Conservation (phyloP, 148 eudicot species). For the Chenopodium quinoa region DNA sequence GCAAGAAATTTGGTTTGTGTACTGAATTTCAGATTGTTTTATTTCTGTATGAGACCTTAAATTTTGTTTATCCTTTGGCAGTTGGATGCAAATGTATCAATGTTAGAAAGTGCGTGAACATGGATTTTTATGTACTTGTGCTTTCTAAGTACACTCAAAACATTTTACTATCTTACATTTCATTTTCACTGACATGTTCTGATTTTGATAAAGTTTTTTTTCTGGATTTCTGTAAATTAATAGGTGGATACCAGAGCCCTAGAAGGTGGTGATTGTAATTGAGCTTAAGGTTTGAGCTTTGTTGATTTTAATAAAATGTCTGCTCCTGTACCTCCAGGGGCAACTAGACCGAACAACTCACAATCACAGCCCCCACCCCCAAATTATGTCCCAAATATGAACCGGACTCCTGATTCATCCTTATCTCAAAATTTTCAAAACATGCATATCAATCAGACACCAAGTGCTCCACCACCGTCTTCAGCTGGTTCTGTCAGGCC, state of each 20-base stretch:
- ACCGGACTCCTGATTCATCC: conserved; percentile 31
- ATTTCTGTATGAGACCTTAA: neutral
- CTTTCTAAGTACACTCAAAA: neutral
- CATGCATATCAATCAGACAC: conserved; percentile 60
- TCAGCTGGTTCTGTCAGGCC: conserved; percentile 46
- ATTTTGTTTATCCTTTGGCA: neutral
- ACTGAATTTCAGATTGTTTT: too few species aligned
- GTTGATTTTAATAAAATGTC: conserved; percentile 45
- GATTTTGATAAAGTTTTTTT: conserved; percentile 14
- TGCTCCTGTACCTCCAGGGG: conserved; percentile 68
- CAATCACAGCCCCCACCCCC: conserved; percentile 42
- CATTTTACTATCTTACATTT: neutral
- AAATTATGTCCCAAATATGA: conserved; percentile 52
- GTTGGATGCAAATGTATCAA: neutral
- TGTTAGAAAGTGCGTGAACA: neutral
- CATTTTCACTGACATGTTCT: neutral
- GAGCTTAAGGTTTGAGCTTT: conserved; percentile 14
- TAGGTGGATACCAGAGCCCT: conserved; percentile 21
- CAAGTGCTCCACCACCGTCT: conserved; percentile 34
- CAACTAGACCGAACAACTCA: conserved; percentile 68
- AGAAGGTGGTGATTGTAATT: conserved; percentile 12
- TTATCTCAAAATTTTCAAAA: conserved; percentile 69
- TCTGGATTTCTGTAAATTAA: neutral
- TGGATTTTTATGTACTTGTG: neutral
- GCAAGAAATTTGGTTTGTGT: too few species aligned